Percentiles rank a stretch among this genome's conserved stretches.
Evolutionary conservation across 495 filamentous ascomycete species (phyloP).

Genomic region (Trichocladium uniseriatum): DNA sequence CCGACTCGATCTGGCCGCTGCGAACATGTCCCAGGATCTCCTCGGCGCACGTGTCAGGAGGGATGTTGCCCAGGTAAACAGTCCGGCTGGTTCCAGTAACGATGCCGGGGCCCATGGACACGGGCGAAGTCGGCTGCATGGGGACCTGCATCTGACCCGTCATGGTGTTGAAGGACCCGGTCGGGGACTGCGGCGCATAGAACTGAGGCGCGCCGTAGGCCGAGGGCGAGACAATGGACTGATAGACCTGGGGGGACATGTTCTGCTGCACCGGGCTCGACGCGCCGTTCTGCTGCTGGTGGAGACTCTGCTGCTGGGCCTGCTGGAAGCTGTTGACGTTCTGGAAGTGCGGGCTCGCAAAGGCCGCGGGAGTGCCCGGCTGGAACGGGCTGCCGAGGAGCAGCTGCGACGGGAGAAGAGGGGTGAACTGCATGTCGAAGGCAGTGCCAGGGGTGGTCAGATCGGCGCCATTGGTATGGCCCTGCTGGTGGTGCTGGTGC

Average conservation of each 20-base stretch:
- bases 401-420: slow-evolving; percentile 85
- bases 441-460: slow-evolving; percentile 80
- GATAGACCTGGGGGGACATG: slow-evolving; percentile 66
- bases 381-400: slow-evolving; percentile 95
- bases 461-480: slow-evolving; percentile 46
- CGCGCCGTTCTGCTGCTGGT: slow-evolving; percentile 45
- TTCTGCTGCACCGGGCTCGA: slow-evolving; percentile 42
- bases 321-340: slow-evolving; percentile 70
- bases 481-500: slow-evolving; percentile 31
- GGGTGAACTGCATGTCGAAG: slow-evolving; percentile 97
- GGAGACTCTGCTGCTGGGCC: slow-evolving; percentile 50
- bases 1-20: slow-evolving; percentile 97
- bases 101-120: slow-evolving; percentile 65
- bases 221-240: slow-evolving; percentile 67
- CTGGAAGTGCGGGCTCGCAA: slow-evolving; percentile 84
- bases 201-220: slow-evolving; percentile 64
- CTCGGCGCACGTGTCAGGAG: slow-evolving; percentile 94
- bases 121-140: slow-evolving; percentile 51
- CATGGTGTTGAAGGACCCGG: slow-evolving; percentile 58
- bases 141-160: slow-evolving; percentile 44
- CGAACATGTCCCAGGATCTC: slow-evolving; percentile 95
- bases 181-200: slow-evolving; percentile 79
- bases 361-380: slow-evolving; percentile 81
- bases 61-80: slow-evolving; percentile 96
- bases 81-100: slow-evolving; percentile 89